These are phyloP conservation scores for Ilex aquifolium DNA, from an alignment of 257 asterid genomes.

Conservation along the genomic window DNA sequence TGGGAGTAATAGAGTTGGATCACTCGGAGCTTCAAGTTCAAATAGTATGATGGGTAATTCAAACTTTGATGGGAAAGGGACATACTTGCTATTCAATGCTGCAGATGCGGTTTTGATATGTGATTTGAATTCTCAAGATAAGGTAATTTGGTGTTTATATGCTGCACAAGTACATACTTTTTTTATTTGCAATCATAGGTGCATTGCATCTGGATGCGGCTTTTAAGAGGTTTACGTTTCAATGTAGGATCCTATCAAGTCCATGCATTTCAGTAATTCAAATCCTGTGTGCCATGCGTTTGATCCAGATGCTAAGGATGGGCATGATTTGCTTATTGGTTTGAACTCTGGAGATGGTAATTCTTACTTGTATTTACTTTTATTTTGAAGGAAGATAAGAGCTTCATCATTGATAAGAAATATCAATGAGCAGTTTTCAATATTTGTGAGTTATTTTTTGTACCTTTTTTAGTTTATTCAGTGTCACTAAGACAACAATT, in stretches of 20 bases:
- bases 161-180: neutral
- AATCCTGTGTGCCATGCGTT: constrained; percentile 95
- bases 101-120: constrained; percentile 88
- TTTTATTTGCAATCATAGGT: no score
- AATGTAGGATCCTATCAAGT: constrained; percentile 92
- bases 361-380: constrained; percentile 3
- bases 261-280: constrained; percentile 81
- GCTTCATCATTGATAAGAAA: no score
- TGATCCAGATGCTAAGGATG: constrained; percentile 95
- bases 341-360: constrained; percentile 93
- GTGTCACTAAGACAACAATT: constrained; percentile 89
- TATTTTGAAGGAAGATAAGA: no score
- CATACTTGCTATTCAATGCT: constrained; percentile 86
- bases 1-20: constrained; percentile 75
- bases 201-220: constrained; percentile 8
- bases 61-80: constrained; percentile 91
- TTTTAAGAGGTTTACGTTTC: constrained; percentile 31
- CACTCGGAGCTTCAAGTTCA: constrained; percentile 72
- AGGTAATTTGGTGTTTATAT: constrained; percentile 47
- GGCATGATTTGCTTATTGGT: constrained; percentile 97
- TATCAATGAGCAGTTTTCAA: neutral
- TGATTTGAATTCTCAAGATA: constrained; percentile 93
- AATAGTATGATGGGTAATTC: constrained; percentile 53
- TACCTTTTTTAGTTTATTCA: constrained; percentile 69
- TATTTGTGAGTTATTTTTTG: constrained; percentile 1